These are phyloP conservation scores for Aspergillus cavernicola DNA, from an alignment of 495 filamentous ascomycete species.

Conservation along the genomic window DNA sequence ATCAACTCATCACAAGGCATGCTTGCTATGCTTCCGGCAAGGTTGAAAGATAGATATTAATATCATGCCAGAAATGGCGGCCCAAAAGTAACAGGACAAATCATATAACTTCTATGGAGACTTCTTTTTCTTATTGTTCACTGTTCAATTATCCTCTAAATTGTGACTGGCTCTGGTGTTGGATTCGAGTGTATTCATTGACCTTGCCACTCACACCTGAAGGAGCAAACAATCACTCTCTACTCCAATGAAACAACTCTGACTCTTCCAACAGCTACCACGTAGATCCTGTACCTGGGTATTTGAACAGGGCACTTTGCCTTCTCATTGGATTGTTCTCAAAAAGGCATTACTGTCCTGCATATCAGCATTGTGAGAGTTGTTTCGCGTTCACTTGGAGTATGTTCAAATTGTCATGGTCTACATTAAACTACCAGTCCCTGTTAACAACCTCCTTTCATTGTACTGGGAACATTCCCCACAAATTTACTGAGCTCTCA, in stretches of 20 bases:
- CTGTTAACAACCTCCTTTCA: too few relatives aligned
- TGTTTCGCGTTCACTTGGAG: slow-evolving; percentile 12
- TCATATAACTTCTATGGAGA: neutral
- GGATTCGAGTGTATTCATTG: neutral
- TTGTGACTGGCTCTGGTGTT: neutral
- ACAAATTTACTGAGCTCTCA: neutral
- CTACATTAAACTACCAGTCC: too few relatives aligned
- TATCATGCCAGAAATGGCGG: slow-evolving; percentile 8
- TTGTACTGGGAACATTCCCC: too few relatives aligned
- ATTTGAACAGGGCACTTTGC: slow-evolving; percentile 10
- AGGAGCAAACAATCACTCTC: neutral
- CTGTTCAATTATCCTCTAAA: neutral
- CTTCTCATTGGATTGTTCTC: slow-evolving; percentile 20
- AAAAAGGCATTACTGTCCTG: too few relatives aligned
- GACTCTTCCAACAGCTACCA: too few relatives aligned
- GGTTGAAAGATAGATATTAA: slow-evolving; percentile 10
- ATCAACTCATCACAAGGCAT: slow-evolving; percentile 13
- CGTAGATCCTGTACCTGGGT: too few relatives aligned
- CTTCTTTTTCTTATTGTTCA: neutral
- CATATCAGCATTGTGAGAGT: slow-evolving; percentile 5
- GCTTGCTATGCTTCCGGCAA: slow-evolving; percentile 1
- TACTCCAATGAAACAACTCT: neutral
- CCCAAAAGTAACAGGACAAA: slow-evolving; percentile 15
- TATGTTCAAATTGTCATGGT: too few relatives aligned
- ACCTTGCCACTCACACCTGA: neutral